phyloP scores from a whole-genome alignment of 805 yeast genomes.

The Spathaspora passalidarum region DNA sequence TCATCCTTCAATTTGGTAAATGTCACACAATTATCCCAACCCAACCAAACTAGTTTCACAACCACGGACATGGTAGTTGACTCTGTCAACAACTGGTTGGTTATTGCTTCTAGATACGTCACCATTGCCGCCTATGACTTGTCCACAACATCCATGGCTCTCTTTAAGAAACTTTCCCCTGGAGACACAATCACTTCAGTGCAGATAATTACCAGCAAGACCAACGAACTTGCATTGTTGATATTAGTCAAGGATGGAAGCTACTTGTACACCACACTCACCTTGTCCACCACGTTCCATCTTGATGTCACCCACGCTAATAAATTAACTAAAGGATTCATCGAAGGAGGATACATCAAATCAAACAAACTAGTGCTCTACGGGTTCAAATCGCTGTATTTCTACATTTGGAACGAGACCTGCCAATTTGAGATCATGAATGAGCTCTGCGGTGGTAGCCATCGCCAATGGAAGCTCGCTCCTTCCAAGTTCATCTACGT shows the following conservation, averaged over 20 bases:
- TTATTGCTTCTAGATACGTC: slow-evolving; percentile 73
- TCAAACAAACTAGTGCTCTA: slow-evolving; percentile 49
- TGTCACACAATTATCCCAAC: slow-evolving; percentile 31
- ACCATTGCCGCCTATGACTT: slow-evolving; percentile 57
- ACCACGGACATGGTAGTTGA: slow-evolving; percentile 56
- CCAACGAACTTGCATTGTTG: slow-evolving; percentile 22
- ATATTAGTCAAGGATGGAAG: slow-evolving; percentile 68
- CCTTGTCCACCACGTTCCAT: slow-evolving; percentile 9
- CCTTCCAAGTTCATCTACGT: slow-evolving; percentile 54
- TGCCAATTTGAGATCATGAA: slow-evolving; percentile 65
- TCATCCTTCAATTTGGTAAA: slow-evolving; percentile 20
- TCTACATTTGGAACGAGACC: slow-evolving; percentile 81
- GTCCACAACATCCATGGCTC: slow-evolving; percentile 12
- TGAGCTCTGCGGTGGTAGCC: slow-evolving; percentile 88
- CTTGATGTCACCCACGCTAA: slow-evolving; percentile 48
- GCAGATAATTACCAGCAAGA: slow-evolving; percentile 26
- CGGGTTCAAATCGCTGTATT: slow-evolving; percentile 80
- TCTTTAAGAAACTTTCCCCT: slow-evolving; percentile 48
- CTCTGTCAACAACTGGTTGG: slow-evolving; percentile 33
- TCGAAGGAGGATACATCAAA: slow-evolving; percentile 67
- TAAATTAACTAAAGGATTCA: slow-evolving; percentile 67
- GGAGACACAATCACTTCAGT: slow-evolving; percentile 72
- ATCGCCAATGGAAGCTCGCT: slow-evolving; percentile 66
- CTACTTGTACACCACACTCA: slow-evolving; percentile 41
- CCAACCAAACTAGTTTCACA: slow-evolving; percentile 48